A percentile compares a stretch with the other conserved stretches of the same genome.
These are phyloP conservation scores for Pseudonitzschia delicatissima DNA, from an alignment of 108 stramenopile genomes.

Conservation along the genomic window DNA sequence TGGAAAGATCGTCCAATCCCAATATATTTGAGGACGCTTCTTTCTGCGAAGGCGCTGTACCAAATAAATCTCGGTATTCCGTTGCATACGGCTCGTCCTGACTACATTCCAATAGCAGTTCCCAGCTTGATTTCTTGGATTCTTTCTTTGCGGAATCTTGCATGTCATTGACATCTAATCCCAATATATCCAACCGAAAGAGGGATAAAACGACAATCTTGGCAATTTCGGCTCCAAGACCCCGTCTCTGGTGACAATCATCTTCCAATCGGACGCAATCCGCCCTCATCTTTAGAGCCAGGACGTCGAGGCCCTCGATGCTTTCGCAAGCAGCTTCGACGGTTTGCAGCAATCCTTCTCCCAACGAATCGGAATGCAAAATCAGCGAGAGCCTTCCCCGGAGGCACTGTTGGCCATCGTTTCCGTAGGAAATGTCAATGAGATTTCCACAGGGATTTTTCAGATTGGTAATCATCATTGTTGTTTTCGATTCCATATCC, in stretches of 20 bases:
- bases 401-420: neutral
- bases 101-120: conserved; percentile 22
- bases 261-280: conserved; percentile 54
- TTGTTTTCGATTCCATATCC: conserved; percentile 7
- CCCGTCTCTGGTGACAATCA: conserved; percentile 14
- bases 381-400: conserved; percentile 31
- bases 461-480: conserved; percentile 15
- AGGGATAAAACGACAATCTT: conserved; percentile 37
- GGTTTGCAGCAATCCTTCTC: conserved; percentile 47
- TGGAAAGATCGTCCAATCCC: conserved; percentile 2
- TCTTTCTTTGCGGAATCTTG: neutral
- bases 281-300: conserved; percentile 47
- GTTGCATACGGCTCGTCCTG: conserved; percentile 12
- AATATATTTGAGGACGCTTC: neutral
- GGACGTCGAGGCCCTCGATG: neutral
- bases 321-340: conserved; percentile 47
- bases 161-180: conserved; percentile 3
- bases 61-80: conserved; percentile 24
- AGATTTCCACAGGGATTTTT: conserved; percentile 46
- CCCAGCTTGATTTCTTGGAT: conserved; percentile 20
- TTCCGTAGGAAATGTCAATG: conserved; percentile 34
- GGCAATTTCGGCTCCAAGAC: conserved; percentile 41
- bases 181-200: conserved; percentile 35
- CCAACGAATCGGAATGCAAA: conserved; percentile 28
- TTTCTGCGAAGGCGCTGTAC: neutral